These are phyloP conservation scores for Gaultheria prostrata DNA, from an alignment of 148 eudicot genomes.

Conservation along the genomic window DNA sequence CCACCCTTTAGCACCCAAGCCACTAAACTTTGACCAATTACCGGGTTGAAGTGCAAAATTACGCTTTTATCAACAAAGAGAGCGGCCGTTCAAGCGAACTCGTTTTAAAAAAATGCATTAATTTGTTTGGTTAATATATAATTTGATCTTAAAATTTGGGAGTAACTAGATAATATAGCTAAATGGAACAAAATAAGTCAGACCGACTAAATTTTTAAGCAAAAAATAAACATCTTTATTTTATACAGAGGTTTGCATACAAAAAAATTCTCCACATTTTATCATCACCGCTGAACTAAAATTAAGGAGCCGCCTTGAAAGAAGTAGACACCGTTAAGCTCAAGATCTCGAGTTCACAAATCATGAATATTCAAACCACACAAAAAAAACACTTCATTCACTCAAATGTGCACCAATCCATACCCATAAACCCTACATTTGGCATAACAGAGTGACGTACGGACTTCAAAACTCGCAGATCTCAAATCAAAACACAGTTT, in stretches of 20 bases:
- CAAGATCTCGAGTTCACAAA: not conserved
- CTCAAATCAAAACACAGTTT: conserved; percentile 15
- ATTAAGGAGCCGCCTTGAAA: not conserved
- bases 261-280: not conserved
- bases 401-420: conserved; percentile 11
- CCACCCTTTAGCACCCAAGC: not conserved
- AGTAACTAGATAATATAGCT: too few species aligned
- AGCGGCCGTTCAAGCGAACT: not conserved
- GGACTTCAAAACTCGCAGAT: conserved; percentile 22
- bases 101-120: not conserved
- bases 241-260: not conserved
- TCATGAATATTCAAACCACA: not conserved
- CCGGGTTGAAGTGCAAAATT: not conserved
- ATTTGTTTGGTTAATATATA: too few species aligned
- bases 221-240: not conserved
- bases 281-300: not conserved
- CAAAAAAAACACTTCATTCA: not conserved
- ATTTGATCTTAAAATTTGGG: too few species aligned
- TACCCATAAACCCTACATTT: not conserved
- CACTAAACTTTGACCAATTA: conserved; percentile 1
- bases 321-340: not conserved
- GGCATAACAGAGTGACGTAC: not conserved
- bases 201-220: not conserved
- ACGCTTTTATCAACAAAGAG: not conserved
- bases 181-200: too few species aligned